These are phyloP conservation scores for Calocybe cyanea DNA, from an alignment of 768 basidiomycete species.

Conservation along the genomic window DNA sequence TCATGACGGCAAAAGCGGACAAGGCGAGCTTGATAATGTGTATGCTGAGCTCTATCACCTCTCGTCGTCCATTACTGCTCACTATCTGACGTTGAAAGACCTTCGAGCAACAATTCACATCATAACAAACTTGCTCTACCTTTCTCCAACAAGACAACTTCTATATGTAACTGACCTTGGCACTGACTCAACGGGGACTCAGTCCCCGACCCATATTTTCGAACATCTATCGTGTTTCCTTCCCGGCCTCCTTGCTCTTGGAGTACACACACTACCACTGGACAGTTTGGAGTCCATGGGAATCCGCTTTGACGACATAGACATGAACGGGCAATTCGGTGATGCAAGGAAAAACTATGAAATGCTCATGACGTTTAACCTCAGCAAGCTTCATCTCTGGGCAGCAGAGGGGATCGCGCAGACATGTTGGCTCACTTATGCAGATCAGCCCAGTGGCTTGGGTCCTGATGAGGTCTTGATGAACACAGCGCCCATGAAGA, in stretches of 20 bases:
- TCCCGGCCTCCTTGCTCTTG: slow-evolving; percentile 71
- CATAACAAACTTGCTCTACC: slow-evolving; percentile 59
- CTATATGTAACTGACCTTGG: slow-evolving; percentile 63
- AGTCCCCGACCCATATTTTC: slow-evolving; percentile 44
- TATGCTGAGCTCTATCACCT: slow-evolving; percentile 27
- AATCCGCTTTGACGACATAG: slow-evolving; percentile 41
- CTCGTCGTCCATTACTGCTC: neutral
- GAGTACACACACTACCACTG: slow-evolving; percentile 58
- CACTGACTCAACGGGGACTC: slow-evolving; percentile 23
- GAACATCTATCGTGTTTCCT: slow-evolving; percentile 80
- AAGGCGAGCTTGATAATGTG: slow-evolving; percentile 62
- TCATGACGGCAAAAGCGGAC: slow-evolving; percentile 63
- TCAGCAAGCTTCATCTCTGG: slow-evolving; percentile 68
- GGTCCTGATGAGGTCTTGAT: slow-evolving; percentile 60
- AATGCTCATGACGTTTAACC: slow-evolving; percentile 40
- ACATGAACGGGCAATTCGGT: slow-evolving; percentile 31
- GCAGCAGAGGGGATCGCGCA: slow-evolving; percentile 73
- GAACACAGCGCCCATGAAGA: slow-evolving; percentile 21
- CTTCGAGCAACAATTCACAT: slow-evolving; percentile 59
- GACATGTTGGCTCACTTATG: slow-evolving; percentile 68
- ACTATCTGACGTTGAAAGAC: slow-evolving; percentile 38
- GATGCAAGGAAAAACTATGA: slow-evolving; percentile 30
- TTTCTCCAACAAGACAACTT: slow-evolving; percentile 60
- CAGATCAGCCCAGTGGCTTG: slow-evolving; percentile 65
- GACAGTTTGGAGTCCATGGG: slow-evolving; percentile 46